These are phyloP conservation scores for cucumber (Cucumis sativus) DNA, from an alignment of 306 rosid species.

Conservation along the genomic window DNA sequence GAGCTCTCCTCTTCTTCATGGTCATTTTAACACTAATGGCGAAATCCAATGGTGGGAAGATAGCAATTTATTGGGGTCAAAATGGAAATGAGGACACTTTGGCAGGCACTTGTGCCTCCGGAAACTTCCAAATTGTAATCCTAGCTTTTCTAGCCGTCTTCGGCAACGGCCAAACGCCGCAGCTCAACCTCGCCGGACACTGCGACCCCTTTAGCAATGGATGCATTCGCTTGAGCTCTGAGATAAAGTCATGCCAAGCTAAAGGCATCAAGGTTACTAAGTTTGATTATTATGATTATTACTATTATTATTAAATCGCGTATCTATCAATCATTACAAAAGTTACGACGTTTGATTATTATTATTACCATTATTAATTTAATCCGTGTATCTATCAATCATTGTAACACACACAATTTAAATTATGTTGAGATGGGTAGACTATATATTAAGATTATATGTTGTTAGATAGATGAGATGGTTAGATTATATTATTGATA, in stretches of 20 bases:
- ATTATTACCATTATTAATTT: too few relatives aligned
- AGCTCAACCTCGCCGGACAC: conserved; percentile 34
- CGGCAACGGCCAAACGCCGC: conserved; percentile 34
- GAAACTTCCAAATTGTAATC: conserved; percentile 30
- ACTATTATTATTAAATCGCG: too few relatives aligned
- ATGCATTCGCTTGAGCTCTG: conserved; percentile 26
- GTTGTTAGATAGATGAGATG: too few relatives aligned
- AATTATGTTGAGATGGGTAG: too few relatives aligned
- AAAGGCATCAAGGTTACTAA: conserved; percentile 21
- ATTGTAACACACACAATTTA: too few relatives aligned
- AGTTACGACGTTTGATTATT: too few relatives aligned
- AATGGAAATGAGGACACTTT: conserved; percentile 33
- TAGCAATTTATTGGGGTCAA: conserved; percentile 48
- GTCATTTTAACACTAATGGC: not conserved
- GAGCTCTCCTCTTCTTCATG: conserved; percentile 11
- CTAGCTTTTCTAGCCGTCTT: conserved; percentile 35
- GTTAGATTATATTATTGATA: not conserved
- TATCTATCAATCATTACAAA: too few relatives aligned
- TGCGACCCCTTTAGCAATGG: conserved; percentile 33
- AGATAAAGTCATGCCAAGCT: conserved; percentile 26
- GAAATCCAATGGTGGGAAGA: conserved; percentile 9
- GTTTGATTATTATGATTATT: not conserved
- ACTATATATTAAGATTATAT: too few relatives aligned
- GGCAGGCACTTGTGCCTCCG: conserved; percentile 36
- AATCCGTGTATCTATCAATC: too few relatives aligned